A percentile compares a stretch with the other conserved stretches of the same genome.
These are phyloP conservation scores for Echites panduratus DNA, from an alignment of 257 asterid genomes.

Conservation along the genomic window DNA sequence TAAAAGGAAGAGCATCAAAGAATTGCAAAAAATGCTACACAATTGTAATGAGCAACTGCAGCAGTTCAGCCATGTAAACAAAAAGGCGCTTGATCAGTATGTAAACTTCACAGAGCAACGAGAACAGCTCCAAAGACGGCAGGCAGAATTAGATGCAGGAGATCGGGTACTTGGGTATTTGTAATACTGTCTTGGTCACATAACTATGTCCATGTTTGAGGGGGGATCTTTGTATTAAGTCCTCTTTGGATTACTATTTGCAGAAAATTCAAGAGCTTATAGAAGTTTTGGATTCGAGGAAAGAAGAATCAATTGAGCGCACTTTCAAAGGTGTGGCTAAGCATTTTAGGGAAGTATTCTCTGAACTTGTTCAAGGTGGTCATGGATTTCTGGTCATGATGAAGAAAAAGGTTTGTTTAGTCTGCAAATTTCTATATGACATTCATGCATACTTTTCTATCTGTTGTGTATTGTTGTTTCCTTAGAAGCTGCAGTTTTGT, in stretches of 20 bases:
- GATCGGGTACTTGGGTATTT: constrained; percentile 62
- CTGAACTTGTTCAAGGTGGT: constrained; percentile 99
- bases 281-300: constrained; percentile 90
- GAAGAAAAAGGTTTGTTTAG: constrained; percentile 81
- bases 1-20: constrained; percentile 69
- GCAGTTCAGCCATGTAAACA: constrained; percentile 96
- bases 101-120: constrained; percentile 94
- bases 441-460: constrained; percentile 2
- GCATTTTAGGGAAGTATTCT: constrained; percentile 93
- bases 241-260: constrained; percentile 19
- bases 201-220: constrained; percentile 7
- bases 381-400: constrained; percentile 88
- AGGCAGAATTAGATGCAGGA: constrained; percentile 94
- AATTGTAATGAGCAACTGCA: constrained; percentile 89
- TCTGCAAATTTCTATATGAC: constrained; percentile 10
- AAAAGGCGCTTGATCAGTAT: constrained; percentile 96
- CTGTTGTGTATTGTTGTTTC: not conserved
- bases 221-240: constrained; percentile 4
- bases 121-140: constrained; percentile 91
- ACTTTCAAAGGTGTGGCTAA: constrained; percentile 97
- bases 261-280: constrained; percentile 98
- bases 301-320: constrained; percentile 98
- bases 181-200: constrained; percentile 9
- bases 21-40: constrained; percentile 78
- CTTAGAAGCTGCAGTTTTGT: not conserved